Evolutionary conservation across 352 stramenopile species (phyloP), one percentile per base, ranked within the genome.

Genomic region (Phytophthora cajani): DNA sequence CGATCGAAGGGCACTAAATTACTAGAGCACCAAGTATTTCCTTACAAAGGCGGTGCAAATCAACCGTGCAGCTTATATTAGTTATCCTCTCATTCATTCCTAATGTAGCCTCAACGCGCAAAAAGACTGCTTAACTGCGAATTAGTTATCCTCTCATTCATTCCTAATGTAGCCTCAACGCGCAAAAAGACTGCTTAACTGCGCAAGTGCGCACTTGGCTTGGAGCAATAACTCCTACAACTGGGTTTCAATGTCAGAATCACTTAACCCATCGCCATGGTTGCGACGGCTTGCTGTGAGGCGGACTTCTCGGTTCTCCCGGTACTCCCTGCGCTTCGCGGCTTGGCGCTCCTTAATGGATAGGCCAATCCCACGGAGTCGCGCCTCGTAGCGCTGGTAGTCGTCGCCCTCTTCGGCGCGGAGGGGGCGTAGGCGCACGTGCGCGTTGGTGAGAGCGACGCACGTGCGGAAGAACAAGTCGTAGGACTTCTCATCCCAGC

Each of bases 401-500:
- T n/a, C 2, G 21, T 62, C 19, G 12, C 38, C 55, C 6, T 62
- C 44, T 16, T 53, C 55, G 4, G n/a, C 19, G 14, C 23, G 55
- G 6, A 62, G 55, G 12, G 55, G 38, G 17, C 21, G 33, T 19
- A 62, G 38, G 9, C 36, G 55, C 4, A 62, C 38, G 12, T 51
- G 33, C 4, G 17, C n/a, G 47, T 52, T 58, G 1, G 58, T 65
- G n/a, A 65, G 47, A 21, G 58, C 44, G 9, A 58, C 17, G 32
- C 46, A 65, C n/a, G 49, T 12, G 3, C 32, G 27, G 19, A 65
- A 58, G 27, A 65, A 17, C 9, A 58, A 16, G 36, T 74, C 59
- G 32, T 69, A 76, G 3, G 40, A 44, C 4, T 32, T 49, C 21
- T 70, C 60, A 7, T 44, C 47, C 71, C 60, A 74, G n/a, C 50